Conservation (phyloP, 495 filamentous ascomycete genomes). For the Aspergillus sclerotiicarbonarius region DNA sequence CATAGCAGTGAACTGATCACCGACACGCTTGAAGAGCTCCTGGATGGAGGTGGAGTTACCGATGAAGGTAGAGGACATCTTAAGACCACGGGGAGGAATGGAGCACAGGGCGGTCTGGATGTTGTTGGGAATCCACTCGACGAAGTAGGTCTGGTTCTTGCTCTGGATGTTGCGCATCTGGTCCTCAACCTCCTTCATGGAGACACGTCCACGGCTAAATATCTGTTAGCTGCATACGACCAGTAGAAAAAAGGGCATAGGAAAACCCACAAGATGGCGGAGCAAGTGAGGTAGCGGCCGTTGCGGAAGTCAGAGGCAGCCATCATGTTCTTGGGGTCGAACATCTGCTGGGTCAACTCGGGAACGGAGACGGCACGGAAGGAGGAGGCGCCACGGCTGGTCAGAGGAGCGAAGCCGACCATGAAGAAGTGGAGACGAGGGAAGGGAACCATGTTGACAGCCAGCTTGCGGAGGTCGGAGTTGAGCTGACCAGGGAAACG, state of each 20-base stretch:
- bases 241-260: not conserved
- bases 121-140: constrained; percentile 99
- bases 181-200: constrained; percentile 99
- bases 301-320: constrained; percentile 99
- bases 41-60: constrained; percentile 99
- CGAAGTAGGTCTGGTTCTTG: constrained; percentile 99
- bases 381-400: constrained; percentile 86
- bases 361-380: constrained; percentile 98
- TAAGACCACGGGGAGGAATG: constrained; percentile 94
- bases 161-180: constrained; percentile 99
- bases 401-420: constrained; percentile 99
- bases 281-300: constrained; percentile 98
- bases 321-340: constrained; percentile 99
- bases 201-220: constrained; percentile 91
- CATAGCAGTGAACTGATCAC: constrained; percentile 99
- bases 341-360: constrained; percentile 99
- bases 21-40: constrained; percentile 99
- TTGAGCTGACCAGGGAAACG: constrained; percentile 99
- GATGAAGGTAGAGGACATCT: constrained; percentile 99
- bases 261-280: constrained; percentile 82
- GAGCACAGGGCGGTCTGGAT: constrained; percentile 99
- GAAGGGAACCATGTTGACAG: constrained; percentile 99
- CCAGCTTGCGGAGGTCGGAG: constrained; percentile 98
- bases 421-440: constrained; percentile 99
- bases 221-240: not conserved